Base-by-base conservation (phyloP, 129 eudicot species). In the Gnaphalium uliginosum region DNA sequence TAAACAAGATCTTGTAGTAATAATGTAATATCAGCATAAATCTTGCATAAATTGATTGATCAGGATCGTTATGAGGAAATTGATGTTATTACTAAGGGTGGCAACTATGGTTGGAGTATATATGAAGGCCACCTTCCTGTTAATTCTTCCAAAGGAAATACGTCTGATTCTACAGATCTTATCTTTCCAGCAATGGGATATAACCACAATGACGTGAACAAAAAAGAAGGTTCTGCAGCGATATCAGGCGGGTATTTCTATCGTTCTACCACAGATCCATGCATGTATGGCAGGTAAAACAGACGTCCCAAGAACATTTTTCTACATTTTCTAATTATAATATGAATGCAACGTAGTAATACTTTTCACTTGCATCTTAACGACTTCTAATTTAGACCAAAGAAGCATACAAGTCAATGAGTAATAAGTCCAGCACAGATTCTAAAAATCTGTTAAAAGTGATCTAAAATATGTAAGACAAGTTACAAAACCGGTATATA, bases 41-140 rank as follows among this genome's bases (percentile, higher is more conserved):
- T 29, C 17, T 59, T 15, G 21, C 27, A 64, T 74, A 19, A 41
- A 13, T 27, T 76, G 26, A 77, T 56, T 41, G 66, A 41, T 67
- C 66, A 93, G 97, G 93, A 94, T 79, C 79, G 64, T 60, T 90
- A 90, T 66, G 98, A 94, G 79, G 98, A 94, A 82, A 92, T 90
- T 17, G 87, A 94, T 81, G 69, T 90, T 8, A 86, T 94, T 71
- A 88, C 96, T 8, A 94, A 94, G 71, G 97, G 97, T 3, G 97
- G 98, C 25, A 90, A 94, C 85, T 90, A 90, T 7, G 97, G 98
- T 21, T 94, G 98, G 98, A 69, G 84, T 56, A 66, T 77, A 1
- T 93, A 86, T 23, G 98, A 93, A 83, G 98, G 98, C 30, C 89
- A 88, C 25, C 78, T 83, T 48, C 68, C 60, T n/a, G 89, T 77